Conservation (phyloP, 805 yeast genomes). For the Lachancea nothofagi region DNA sequence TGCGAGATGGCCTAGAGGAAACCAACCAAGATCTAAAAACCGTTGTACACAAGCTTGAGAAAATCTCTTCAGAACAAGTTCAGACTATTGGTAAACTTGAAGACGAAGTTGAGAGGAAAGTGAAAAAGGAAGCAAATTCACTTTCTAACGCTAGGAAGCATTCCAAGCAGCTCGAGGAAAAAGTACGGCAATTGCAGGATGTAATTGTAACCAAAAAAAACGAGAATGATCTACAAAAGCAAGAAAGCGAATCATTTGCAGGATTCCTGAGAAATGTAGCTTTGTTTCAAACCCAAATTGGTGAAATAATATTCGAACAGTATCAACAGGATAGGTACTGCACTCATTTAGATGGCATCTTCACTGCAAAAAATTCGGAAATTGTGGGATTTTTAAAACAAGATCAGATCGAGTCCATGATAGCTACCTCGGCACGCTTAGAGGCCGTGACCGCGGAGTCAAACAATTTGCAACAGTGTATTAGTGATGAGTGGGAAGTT, state of each 20-base stretch:
- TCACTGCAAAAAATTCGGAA: conserved; percentile 4
- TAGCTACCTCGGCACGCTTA: not conserved
- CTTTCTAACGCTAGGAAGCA: not conserved
- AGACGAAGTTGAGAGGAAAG: conserved; percentile 3
- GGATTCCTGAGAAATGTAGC: conserved; percentile 12
- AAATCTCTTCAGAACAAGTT: conserved; percentile 3
- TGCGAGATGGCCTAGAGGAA: conserved; percentile 6
- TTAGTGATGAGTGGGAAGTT: conserved; percentile 2
- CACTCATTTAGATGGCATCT: conserved; percentile 11
- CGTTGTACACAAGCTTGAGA: conserved; percentile 5
- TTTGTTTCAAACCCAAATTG: conserved; percentile 16
- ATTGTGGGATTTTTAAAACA: conserved; percentile 16
- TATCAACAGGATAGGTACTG: conserved; percentile 9
- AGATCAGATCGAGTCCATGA: conserved; percentile 7
- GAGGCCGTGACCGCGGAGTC: not conserved
- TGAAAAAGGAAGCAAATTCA: conserved; percentile 4
- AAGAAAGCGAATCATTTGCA: conserved; percentile 1
- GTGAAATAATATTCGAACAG: conserved; percentile 11
- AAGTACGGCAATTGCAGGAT: conserved; percentile 2
- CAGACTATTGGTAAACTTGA: conserved; percentile 5
- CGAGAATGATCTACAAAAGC: conserved; percentile 1
- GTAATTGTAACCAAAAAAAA: not conserved
- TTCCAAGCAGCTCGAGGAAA: conserved; percentile 3
- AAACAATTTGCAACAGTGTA: not conserved
- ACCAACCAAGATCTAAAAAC: conserved; percentile 2